Conservation (phyloP, 352 stramenopile genomes). For the Pythium myriotylum region DNA sequence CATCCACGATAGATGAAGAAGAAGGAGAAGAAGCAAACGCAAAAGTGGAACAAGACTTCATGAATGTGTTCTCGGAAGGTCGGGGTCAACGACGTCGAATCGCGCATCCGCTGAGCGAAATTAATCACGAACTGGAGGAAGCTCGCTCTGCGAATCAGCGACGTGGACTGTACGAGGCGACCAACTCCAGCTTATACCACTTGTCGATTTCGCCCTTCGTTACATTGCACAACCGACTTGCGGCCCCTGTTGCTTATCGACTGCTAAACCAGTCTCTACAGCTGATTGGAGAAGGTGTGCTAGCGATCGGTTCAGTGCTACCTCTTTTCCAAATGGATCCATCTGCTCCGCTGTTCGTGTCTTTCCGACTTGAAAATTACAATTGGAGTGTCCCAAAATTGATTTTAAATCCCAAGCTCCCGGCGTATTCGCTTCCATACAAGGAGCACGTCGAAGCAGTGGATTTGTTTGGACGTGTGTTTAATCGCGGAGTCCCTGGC, state of each 20-base stretch:
- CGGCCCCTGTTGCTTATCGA: slow-evolving; percentile 82
- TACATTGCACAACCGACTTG: slow-evolving; percentile 83
- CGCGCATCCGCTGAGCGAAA: slow-evolving; percentile 60
- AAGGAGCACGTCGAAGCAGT: slow-evolving; percentile 78
- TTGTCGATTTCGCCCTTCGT: slow-evolving; percentile 83
- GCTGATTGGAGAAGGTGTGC: slow-evolving; percentile 81
- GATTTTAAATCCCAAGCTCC: slow-evolving; percentile 78
- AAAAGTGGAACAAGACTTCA: slow-evolving; percentile 80
- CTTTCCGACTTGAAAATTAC: slow-evolving; percentile 88
- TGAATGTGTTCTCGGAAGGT: slow-evolving; percentile 66
- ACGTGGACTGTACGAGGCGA: slow-evolving; percentile 79
- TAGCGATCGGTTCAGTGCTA: slow-evolving; percentile 82
- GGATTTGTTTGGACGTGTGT: slow-evolving; percentile 65
- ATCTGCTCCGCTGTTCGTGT: slow-evolving; percentile 68
- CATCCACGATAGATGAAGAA: slow-evolving; percentile 27
- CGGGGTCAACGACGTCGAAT: slow-evolving; percentile 48
- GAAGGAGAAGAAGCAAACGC: slow-evolving; percentile 61
- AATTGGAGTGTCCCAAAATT: slow-evolving; percentile 82
- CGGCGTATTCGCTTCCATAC: slow-evolving; percentile 70
- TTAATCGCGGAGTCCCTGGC: slow-evolving; percentile 64
- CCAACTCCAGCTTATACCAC: slow-evolving; percentile 85
- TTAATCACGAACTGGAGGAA: slow-evolving; percentile 84
- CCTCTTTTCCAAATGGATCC: slow-evolving; percentile 84
- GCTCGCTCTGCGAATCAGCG: slow-evolving; percentile 73
- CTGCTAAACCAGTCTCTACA: slow-evolving; percentile 83